These are phyloP conservation scores for Arxiozyma bovina DNA, from an alignment of 1,139 yeast genomes.

Conservation along the genomic window DNA sequence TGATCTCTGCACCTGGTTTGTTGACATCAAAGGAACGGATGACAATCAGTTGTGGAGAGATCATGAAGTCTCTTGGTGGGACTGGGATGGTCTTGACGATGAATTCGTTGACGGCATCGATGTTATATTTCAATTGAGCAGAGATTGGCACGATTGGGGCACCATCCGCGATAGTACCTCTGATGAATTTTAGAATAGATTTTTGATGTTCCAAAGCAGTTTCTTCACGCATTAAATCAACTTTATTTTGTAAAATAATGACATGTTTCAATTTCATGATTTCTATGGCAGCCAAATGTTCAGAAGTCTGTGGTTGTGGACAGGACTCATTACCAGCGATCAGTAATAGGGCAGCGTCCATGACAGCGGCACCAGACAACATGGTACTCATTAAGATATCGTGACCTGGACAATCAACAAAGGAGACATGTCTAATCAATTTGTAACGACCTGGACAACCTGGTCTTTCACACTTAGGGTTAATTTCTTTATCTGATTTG, in stretches of 20 bases:
- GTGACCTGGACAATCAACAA: conserved; percentile 99
- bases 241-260: conserved; percentile 93
- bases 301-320: conserved; percentile 99
- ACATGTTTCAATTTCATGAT: conserved; percentile 98
- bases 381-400: conserved; percentile 99
- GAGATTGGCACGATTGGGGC: conserved; percentile 99
- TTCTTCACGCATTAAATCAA: conserved; percentile 96
- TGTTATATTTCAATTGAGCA: conserved; percentile 96
- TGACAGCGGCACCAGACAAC: conserved; percentile 99
- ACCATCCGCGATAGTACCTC: conserved; percentile 98
- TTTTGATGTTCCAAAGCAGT: conserved; percentile 92
- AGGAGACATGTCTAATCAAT: conserved; percentile 91
- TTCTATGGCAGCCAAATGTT: conserved; percentile 98
- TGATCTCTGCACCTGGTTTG: conserved; percentile 97
- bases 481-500: conserved; percentile 88
- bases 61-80: conserved; percentile 89
- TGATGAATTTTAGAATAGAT: conserved; percentile 81
- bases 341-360: conserved; percentile 96
- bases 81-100: conserved; percentile 94
- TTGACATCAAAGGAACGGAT: conserved; percentile 98
- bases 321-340: conserved; percentile 98
- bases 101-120: conserved; percentile 95
- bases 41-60: conserved; percentile 90
- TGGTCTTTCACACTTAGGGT: conserved; percentile 81
- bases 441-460: conserved; percentile 83